Evolutionary conservation across 2,329 filamentous ascomycete species (phyloP), one percentile per base, ranked within the genome.

Genomic region (Fusarium caatingaense): DNA sequence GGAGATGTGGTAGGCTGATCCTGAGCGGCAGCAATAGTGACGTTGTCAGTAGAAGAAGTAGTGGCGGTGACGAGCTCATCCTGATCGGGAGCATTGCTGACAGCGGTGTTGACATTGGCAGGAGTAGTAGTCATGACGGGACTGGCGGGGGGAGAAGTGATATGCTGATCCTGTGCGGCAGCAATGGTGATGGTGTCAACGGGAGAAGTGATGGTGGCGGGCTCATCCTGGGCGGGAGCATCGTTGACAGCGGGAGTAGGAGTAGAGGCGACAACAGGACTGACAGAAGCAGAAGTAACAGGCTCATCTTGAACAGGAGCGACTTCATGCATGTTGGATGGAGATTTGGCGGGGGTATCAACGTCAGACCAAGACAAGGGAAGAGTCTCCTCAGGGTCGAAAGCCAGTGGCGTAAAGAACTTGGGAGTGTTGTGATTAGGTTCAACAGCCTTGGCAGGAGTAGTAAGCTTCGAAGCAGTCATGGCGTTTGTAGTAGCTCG

Each of bases 71-170:
- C 21, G 21, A 13, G 44, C 23, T 46, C 44, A 9, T 46, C 23
- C 23, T 46, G 2, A 4, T 25, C 45, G 21, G 45, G 45, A 28
- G 45, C 78, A 41, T 76, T 67, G 23, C 71, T 49, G 34, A 41
- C 34, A 21, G 32, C 8, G 32, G 54, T 28, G 27, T 28, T 28
- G 27, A 28, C 27, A 28, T 28, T 28, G 27, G 11, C 27, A 28
- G 27, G 27, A 28, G 27, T 28, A 28, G 27, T 28, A 28, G 27
- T 28, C 27, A 28, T 28, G 27, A 28, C 27, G 27, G 27, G 27
- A 28, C 27, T 28, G 34, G 15, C 13, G 21, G 20, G 9, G 13
- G 41, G 23, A 44, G 41, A 44, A 10, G 21, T 21, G 41, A 20
- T 23, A 21, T 25, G 45, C 27, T 49, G 15, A 34, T 49, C 46